Conservation (phyloP, 192 early-diverging fungal genomes). For the Coemansia sp. region DNA sequence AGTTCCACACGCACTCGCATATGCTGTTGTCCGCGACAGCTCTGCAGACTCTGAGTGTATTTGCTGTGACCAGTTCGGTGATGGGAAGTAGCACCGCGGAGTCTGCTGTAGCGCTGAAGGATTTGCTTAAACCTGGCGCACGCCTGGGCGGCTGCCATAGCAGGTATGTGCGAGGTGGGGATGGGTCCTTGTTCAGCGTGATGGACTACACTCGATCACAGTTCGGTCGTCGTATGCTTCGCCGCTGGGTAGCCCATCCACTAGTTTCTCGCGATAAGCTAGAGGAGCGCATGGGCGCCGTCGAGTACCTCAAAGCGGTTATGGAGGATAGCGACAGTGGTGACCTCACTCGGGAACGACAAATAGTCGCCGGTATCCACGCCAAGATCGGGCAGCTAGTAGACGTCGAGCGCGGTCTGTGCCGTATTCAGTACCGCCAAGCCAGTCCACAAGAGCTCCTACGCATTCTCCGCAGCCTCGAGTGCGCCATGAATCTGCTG, state of each 20-base stretch:
- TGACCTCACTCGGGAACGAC: not conserved
- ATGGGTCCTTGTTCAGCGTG: conserved; percentile 82
- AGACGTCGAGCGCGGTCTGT: conserved; percentile 92
- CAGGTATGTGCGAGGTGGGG: conserved; percentile 33
- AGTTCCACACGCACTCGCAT: conserved; percentile 71
- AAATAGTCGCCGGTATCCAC: conserved; percentile 44
- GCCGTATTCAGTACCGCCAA: conserved; percentile 81
- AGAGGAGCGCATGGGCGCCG: conserved; percentile 73
- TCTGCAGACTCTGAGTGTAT: conserved; percentile 85
- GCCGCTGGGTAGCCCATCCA: conserved; percentile 90
- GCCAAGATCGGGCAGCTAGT: conserved; percentile 62
- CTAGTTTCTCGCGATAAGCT: conserved; percentile 65
- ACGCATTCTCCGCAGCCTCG: conserved; percentile 63
- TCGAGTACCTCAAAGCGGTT: conserved; percentile 72
- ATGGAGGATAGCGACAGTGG: conserved; percentile 48
- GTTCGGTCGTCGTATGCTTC: conserved; percentile 84
- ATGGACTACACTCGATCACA: conserved; percentile 83
- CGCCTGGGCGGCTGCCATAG: conserved; percentile 19
- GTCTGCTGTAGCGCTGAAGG: conserved; percentile 21
- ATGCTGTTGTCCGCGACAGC: conserved; percentile 91
- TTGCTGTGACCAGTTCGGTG: conserved; percentile 74
- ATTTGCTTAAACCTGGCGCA: conserved; percentile 17
- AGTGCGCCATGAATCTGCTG: conserved; percentile 38
- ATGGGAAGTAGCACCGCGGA: conserved; percentile 8
- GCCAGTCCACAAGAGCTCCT: conserved; percentile 86